Conservation (phyloP, 805 yeast species). For the Ogataea dorogensis region DNA sequence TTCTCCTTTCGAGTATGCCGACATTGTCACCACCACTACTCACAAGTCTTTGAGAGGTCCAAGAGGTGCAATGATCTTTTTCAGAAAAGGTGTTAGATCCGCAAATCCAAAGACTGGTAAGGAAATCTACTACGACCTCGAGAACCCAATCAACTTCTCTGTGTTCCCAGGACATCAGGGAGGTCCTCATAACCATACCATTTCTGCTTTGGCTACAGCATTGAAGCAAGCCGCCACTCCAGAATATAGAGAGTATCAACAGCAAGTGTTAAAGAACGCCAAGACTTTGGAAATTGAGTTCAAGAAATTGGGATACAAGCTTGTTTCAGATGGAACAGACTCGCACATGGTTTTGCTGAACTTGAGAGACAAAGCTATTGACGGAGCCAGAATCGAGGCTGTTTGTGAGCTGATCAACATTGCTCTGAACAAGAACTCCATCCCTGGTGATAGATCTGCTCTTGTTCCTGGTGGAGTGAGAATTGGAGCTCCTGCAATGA, state of each 20-base stretch:
- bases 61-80: slow-evolving; percentile 99
- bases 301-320: slow-evolving; percentile 66
- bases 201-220: slow-evolving; percentile 95
- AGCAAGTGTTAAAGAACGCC: slow-evolving; percentile 85
- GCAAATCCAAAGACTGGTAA: slow-evolving; percentile 87
- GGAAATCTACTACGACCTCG: slow-evolving; percentile 87
- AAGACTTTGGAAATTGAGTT: slow-evolving; percentile 76
- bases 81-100: slow-evolving; percentile 91
- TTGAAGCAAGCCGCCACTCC: slow-evolving; percentile 90
- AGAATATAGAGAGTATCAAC: slow-evolving; percentile 88
- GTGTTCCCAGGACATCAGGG: slow-evolving; percentile 99
- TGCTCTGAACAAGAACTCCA: slow-evolving; percentile 95
- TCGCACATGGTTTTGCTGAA: slow-evolving; percentile 93
- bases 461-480: slow-evolving; percentile 96
- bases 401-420: slow-evolving; percentile 92
- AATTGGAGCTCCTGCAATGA: slow-evolving; percentile 98
- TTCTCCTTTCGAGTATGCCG: slow-evolving; percentile 95
- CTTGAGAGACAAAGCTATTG: slow-evolving; percentile 84
- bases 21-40: slow-evolving; percentile 96
- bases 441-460: slow-evolving; percentile 97
- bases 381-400: slow-evolving; percentile 96
- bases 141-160: slow-evolving; percentile 92
- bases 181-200: slow-evolving; percentile 99
- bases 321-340: slow-evolving; percentile 95
- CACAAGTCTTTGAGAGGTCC: slow-evolving; percentile 99